These are phyloP conservation scores for Lycium barbarum DNA, from an alignment of 257 asterid genomes.

Conservation along the genomic window DNA sequence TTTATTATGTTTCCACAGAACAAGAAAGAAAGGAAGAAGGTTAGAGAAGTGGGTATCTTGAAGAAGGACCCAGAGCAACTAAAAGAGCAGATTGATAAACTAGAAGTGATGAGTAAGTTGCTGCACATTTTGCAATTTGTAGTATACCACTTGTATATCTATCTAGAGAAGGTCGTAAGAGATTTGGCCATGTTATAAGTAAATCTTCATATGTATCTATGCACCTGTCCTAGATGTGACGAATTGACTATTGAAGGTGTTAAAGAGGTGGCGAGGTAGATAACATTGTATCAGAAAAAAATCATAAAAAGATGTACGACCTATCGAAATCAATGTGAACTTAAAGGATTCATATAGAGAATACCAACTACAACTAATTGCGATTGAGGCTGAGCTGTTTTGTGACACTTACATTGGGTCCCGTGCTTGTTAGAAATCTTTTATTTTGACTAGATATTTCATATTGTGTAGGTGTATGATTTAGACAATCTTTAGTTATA, in stretches of 20 bases:
- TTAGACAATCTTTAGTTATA: not conserved
- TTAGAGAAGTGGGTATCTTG: slow-evolving; percentile 92
- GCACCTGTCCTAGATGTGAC: not conserved
- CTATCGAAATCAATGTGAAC: slow-evolving; percentile 4
- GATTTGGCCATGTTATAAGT: not conserved
- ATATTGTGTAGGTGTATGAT: not conserved
- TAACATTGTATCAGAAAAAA: not conserved
- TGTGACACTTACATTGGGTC: slow-evolving; percentile 11
- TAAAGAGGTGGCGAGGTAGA: not conserved
- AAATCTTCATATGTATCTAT: not conserved
- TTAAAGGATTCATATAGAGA: not conserved
- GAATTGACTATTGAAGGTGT: not conserved
- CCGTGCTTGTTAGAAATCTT: not conserved
- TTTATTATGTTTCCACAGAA: slow-evolving; percentile 32
- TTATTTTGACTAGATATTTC: not conserved
- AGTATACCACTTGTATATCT: not conserved
- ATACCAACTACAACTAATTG: not conserved
- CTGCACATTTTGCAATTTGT: not conserved
- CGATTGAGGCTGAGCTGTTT: not conserved
- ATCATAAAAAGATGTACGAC: not conserved
- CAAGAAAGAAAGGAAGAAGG: slow-evolving; percentile 95
- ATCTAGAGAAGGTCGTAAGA: not conserved
- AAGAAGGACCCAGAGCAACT: slow-evolving; percentile 92
- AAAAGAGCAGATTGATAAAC: slow-evolving; percentile 79
- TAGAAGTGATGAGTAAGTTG: slow-evolving; percentile 66